Evolutionary conservation across 1,139 yeast species (phyloP).

Genomic region (Pichia kudriavzevii): DNA sequence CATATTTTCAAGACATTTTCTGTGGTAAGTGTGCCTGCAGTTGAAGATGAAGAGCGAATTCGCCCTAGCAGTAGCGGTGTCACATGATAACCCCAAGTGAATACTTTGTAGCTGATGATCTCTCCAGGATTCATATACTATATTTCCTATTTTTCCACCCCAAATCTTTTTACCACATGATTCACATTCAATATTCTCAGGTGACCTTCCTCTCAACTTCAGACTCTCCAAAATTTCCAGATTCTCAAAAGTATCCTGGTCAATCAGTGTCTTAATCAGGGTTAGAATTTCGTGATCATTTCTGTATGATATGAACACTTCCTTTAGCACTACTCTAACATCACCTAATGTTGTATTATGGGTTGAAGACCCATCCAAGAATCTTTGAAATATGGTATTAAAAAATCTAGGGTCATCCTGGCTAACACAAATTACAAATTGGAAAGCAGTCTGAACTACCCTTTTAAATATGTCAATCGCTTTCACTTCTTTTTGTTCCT

Average conservation of each 20-base stretch:
- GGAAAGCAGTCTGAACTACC: slow-evolving; percentile 45
- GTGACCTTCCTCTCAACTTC: slow-evolving; percentile 54
- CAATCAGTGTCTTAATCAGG: slow-evolving; percentile 47
- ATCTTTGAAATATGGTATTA: slow-evolving; percentile 42
- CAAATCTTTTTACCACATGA: slow-evolving; percentile 62
- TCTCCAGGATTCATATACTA: slow-evolving; percentile 43
- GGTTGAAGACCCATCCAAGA: slow-evolving; percentile 34
- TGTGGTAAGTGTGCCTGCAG: slow-evolving; percentile 66
- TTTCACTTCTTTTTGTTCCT: slow-evolving; percentile 4
- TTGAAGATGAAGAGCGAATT: slow-evolving; percentile 37
- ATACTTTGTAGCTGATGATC: slow-evolving; percentile 16
- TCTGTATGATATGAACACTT: slow-evolving; percentile 55
- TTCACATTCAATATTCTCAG: slow-evolving; percentile 50
- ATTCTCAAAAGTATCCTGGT: slow-evolving; percentile 44
- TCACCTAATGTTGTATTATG: slow-evolving; percentile 44
- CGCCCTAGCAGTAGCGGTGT: neutral
- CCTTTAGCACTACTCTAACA: slow-evolving; percentile 53
- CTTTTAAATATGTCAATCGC: slow-evolving; percentile 33
- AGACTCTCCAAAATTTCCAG: slow-evolving; percentile 35
- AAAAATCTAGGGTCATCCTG: slow-evolving; percentile 32
- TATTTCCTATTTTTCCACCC: slow-evolving; percentile 48
- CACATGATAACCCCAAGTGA: neutral
- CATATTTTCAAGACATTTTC: slow-evolving; percentile 44
- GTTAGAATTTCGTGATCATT: slow-evolving; percentile 53
- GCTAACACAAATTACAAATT: slow-evolving; percentile 37